Base-by-base conservation (phyloP, 192 early-diverging fungal species). In the Spinellus fusiger region DNA sequence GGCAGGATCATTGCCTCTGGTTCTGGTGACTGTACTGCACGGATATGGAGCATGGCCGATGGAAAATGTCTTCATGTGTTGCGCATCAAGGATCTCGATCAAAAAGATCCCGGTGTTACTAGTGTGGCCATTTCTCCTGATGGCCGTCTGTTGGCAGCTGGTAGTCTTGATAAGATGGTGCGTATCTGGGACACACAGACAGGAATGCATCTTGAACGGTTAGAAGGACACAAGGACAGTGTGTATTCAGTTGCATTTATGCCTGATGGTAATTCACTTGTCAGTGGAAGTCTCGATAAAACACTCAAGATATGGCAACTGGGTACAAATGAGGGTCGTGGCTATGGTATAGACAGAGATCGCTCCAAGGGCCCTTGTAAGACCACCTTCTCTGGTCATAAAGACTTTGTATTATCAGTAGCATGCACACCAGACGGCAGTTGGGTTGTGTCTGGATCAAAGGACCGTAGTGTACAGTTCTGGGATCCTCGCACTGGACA, bases 161-260 rank as follows among this genome's bases (percentile, higher is more conserved):
- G 92, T 34, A 95, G 93, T 52, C 78, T 98, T 59, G 97, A 99
- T 77, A 87, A 92, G 66, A 89, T 92, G 75, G 86, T 98, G n/a
- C 89, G 95, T 25, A 78, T 98, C 18, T 98, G 93, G 94, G 95
- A 98, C 66, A 74, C 89, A 8, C 68, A 84, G 31, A 85, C 87
- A 20, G 92, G 92, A n/a, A 64, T 78, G 13, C 77, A 90, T 18
- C 69, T 96, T 38, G 93, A 97, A 75, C 85, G 93, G 32, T 82
- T 98, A 60, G 93, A 95, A 65, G 93, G 95, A 0, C 96, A 98
- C 80, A 89, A 91, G 69, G 92, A 98, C 70, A 93, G 89, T 56
- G 96, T 99, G 10, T 98, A 99, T 65, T 89, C 91, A 6, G 94
- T 99, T 40, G 93, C 96, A 0, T 98, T 99, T 66, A 86, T 91